Conservation (phyloP, 1,139 yeast genomes). For the Kurtzmaniella quercitrusa region DNA sequence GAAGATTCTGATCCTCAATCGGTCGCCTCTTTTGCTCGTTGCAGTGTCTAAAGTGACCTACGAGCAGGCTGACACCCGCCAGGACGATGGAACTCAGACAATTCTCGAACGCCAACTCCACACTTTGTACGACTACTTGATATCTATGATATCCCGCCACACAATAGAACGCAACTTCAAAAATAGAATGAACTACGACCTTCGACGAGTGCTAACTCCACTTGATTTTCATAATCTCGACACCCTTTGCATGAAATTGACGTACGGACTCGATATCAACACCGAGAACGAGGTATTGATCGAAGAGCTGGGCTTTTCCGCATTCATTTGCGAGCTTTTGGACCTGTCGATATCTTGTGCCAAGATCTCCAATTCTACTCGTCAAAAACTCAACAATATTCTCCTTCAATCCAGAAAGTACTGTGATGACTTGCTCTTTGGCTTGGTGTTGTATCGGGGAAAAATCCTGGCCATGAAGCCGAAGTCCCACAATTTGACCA, state of each 20-base stretch:
- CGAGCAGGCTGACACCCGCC: conserved; percentile 18
- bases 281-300: not conserved
- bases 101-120: conserved; percentile 60
- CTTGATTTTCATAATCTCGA: conserved; percentile 63
- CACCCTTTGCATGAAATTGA: conserved; percentile 53
- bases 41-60: conserved; percentile 56
- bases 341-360: conserved; percentile 27
- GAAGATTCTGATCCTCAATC: conserved; percentile 57
- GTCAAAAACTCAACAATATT: conserved; percentile 27
- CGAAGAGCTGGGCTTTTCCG: conserved; percentile 18
- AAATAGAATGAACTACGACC: conserved; percentile 75
- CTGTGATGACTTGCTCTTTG: conserved; percentile 31
- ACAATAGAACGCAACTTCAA: conserved; percentile 65
- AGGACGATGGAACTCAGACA: conserved; percentile 23
- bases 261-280: conserved; percentile 21
- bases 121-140: conserved; percentile 70
- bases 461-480: conserved; percentile 31
- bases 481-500: conserved; percentile 26
- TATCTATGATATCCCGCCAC: conserved; percentile 75
- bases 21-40: conserved; percentile 68
- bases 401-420: conserved; percentile 20
- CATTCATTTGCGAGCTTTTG: conserved; percentile 24
- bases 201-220: conserved; percentile 70
- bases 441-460: conserved; percentile 18
- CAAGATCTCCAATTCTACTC: conserved; percentile 29